These are phyloP conservation scores for Pelargonium cotyledonis DNA, from an alignment of 441 rosid genomes.

Conservation along the genomic window DNA sequence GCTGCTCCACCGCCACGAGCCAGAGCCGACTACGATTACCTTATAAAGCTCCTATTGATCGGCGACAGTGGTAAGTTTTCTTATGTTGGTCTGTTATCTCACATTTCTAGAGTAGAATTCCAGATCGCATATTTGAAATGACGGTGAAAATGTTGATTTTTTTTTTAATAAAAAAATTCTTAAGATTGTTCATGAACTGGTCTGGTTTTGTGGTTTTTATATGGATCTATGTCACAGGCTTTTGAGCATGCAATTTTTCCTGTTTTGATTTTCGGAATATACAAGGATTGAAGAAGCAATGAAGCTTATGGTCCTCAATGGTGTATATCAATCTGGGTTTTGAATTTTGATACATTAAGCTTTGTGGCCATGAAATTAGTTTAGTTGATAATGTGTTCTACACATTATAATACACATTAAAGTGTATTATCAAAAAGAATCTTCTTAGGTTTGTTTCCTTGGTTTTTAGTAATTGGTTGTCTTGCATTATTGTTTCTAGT, in stretches of 20 bases:
- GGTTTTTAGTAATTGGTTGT: background rate
- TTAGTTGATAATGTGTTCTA: background rate
- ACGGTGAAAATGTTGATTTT: background rate
- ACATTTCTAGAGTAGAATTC: background rate
- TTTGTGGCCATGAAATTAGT: conserved; percentile 2
- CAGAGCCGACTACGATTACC: conserved; percentile 67
- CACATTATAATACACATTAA: background rate
- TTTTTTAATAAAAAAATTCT: background rate
- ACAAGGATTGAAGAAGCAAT: background rate
- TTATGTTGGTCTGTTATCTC: no score
- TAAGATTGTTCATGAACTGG: background rate
- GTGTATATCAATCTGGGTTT: background rate
- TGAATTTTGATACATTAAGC: background rate
- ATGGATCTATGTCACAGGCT: background rate
- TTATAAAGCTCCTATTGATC: conserved; percentile 60
- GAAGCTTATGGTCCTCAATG: background rate
- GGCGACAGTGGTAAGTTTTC: conserved; percentile 52
- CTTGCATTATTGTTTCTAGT: background rate
- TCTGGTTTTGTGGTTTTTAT: background rate
- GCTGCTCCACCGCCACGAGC: conserved; percentile 69
- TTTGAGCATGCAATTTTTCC: background rate
- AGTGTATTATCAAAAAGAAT: background rate
- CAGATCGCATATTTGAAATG: background rate
- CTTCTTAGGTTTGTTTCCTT: background rate
- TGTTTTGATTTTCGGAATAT: background rate